phyloP scores from a whole-genome alignment of 768 basidiomycete genomes.

The Suillus paluster region DNA sequence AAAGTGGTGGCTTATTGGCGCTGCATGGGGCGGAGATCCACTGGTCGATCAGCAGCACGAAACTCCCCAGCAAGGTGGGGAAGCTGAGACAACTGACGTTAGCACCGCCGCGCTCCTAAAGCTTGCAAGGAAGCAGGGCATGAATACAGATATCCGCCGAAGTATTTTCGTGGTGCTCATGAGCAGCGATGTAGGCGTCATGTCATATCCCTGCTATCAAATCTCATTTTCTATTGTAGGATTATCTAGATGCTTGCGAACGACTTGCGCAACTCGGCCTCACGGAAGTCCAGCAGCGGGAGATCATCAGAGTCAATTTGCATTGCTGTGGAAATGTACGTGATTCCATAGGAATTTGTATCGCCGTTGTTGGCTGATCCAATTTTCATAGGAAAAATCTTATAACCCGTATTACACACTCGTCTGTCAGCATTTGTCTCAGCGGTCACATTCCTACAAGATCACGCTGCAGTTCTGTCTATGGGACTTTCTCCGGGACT shows the following conservation, averaged over 20 bases:
- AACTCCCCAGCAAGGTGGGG: slow-evolving; percentile 19
- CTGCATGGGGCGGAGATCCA: slow-evolving; percentile 94
- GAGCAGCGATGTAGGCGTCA: slow-evolving; percentile 82
- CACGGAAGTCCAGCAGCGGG: slow-evolving; percentile 89
- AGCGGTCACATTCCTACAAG: slow-evolving; percentile 78
- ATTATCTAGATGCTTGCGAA: slow-evolving; percentile 95
- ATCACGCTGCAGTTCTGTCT: slow-evolving; percentile 94
- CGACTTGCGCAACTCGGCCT: slow-evolving; percentile 83
- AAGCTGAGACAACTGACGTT: slow-evolving; percentile 34
- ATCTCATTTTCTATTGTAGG: slow-evolving; percentile 51
- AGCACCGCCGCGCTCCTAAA: slow-evolving; percentile 56
- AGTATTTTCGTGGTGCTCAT: slow-evolving; percentile 93
- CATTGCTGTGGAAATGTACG: slow-evolving; percentile 91
- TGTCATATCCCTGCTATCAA: not conserved
- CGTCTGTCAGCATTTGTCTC: slow-evolving; percentile 82
- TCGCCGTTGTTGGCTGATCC: slow-evolving; percentile 3
- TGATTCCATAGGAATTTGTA: not conserved
- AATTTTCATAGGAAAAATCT: slow-evolving; percentile 62
- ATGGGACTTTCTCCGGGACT: slow-evolving; percentile 95
- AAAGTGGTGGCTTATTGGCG: slow-evolving; percentile 99
- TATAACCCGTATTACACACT: slow-evolving; percentile 98
- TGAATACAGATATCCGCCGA: slow-evolving; percentile 96
- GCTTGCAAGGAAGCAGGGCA: slow-evolving; percentile 93
- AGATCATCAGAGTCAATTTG: slow-evolving; percentile 89
- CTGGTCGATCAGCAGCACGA: slow-evolving; percentile 69